phyloP scores from a whole-genome alignment of 306 rosid genomes.

The Inga laurina region DNA sequence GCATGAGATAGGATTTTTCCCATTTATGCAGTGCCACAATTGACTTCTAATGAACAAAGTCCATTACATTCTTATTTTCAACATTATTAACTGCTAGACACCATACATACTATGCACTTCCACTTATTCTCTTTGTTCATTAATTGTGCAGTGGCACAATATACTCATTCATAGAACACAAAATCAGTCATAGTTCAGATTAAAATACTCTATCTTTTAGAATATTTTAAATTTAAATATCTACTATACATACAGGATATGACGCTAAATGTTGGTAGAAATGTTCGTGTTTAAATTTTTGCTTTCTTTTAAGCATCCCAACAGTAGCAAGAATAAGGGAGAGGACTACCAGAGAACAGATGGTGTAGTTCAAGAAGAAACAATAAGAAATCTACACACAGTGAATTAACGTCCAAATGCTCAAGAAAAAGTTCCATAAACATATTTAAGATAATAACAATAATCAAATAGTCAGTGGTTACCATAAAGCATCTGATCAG shows the following conservation, averaged over 20 bases:
- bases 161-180: background rate
- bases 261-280: conserved; percentile 3
- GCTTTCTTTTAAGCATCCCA: background rate
- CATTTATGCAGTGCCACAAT: conserved; percentile 16
- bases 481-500: conserved; percentile 92
- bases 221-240: conserved; percentile 19
- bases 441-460: conserved; percentile 11
- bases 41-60: background rate
- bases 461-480: conserved; percentile 36
- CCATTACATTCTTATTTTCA: background rate
- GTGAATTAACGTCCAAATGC: conserved; percentile 10
- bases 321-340: conserved; percentile 18
- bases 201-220: background rate
- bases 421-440: conserved; percentile 6
- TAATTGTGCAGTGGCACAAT: background rate
- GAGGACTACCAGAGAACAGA: conserved; percentile 12
- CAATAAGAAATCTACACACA: background rate
- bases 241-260: background rate
- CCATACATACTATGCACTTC: background rate
- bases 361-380: conserved; percentile 21
- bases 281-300: background rate
- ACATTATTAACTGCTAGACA: background rate
- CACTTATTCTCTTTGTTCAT: background rate
- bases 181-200: background rate
- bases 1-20: background rate